Base-by-base conservation (phyloP, 257 asterid species). In the Cinchona pubescens region DNA sequence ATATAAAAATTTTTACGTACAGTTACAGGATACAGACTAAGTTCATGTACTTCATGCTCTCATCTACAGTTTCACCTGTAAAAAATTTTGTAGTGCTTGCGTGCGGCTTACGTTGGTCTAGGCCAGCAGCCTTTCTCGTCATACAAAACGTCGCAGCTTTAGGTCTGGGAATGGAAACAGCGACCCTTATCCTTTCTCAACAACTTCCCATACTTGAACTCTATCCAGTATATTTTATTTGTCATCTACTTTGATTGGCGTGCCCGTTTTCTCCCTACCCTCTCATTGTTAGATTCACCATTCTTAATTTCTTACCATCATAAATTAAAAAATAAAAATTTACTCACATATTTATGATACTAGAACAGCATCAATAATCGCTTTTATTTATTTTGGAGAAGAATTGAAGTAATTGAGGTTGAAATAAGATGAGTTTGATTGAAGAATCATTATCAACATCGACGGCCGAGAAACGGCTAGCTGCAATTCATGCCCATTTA, bases 401-500 rank as follows among this genome's bases (percentile, higher is more conserved):
- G 45, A 40, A 40, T 13, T 37, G 15, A 13, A 6, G 6, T 67
- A 3, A n/a, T n/a, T n/a, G 30, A 7, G 37, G 34, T 19, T 35
- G 3, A 23, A 32, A 13, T 34, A 67, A 72, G 37, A 25, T 21
- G 25, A 76, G 49, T 27, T 11, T 51, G 72, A 88, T 88, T 94
- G 96, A 92, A n/a, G n/a, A n/a, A n/a, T n/a, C n/a, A n/a, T n/a
- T n/a, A 78, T 74, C 88, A 71, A 73, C 87, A 64, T 79, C 89
- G 49, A 76, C 78, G 74, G 89, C 90, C 32, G 92, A 91, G 71
- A 83, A 94, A 77, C 92, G 98, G 37, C 82, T 94, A 78, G 88
- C 87, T 79, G 88, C 88, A 82, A 86, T 94, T 80, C 92, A 83
- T 59, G 83, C 84, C 3, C 98, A 94, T 75, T 82, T 94, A 78